A percentile compares a stretch with the other conserved stretches of the same genome.
phyloP scores from a whole-genome alignment of 2,329 filamentous ascomycete species.

The Lasiodiplodia theobromae region DNA sequence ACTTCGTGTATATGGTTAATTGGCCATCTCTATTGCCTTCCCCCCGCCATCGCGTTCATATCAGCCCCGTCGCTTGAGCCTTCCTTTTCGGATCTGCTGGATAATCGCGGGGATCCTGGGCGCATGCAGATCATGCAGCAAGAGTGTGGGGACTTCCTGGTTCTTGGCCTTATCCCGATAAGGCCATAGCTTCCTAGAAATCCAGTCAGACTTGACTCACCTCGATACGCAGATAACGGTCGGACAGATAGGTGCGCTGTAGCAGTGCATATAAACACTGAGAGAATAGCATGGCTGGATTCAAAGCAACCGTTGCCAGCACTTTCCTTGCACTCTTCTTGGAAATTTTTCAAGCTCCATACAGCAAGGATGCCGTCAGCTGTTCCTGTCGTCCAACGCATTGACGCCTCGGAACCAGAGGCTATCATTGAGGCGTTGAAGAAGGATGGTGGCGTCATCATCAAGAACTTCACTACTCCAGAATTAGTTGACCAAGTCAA shows the following conservation, averaged over 20 bases:
- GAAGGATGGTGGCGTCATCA: conserved; percentile 48
- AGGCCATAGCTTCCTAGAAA: neutral
- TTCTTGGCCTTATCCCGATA: neutral
- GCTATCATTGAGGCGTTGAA: conserved; percentile 30
- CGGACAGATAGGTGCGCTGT: neutral
- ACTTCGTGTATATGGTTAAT: neutral
- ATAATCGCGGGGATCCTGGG: neutral
- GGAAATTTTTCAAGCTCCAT: neutral
- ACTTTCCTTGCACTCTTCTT: neutral
- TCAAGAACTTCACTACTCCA: conserved; percentile 45
- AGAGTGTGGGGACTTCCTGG: neutral
- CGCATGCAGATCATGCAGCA: neutral
- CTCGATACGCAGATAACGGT: neutral
- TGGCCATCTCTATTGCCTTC: neutral
- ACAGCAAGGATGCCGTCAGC: conserved; percentile 12
- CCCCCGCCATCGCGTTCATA: neutral
- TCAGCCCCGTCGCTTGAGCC: conserved; percentile 4
- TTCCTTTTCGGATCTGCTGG: neutral
- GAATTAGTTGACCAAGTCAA: conserved; percentile 47
- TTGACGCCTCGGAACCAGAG: conserved; percentile 4
- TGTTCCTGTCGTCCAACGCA: conserved; percentile 12
- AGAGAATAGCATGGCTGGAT: neutral
- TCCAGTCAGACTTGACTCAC: neutral
- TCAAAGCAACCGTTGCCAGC: neutral
- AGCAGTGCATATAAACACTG: neutral